Conservation (phyloP, 257 asterid genomes). For the Solanum tacnaense region DNA sequence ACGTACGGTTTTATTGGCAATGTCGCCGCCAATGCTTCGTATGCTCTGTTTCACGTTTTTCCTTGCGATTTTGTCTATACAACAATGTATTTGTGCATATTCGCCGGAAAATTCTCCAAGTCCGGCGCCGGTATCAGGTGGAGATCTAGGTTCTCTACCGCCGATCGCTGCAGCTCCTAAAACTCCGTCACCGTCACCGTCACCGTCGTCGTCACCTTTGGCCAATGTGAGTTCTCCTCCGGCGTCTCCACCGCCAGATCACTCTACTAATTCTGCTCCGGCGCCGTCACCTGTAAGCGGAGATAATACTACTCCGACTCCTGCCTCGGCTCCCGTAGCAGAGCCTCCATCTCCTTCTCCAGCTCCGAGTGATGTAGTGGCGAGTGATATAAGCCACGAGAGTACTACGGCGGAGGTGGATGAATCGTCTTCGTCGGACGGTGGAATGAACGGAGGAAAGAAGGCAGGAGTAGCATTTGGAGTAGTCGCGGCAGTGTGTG, state of each 20-base stretch:
- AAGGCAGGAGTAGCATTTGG: slow-evolving; percentile 69
- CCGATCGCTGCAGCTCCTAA: slow-evolving; percentile 16
- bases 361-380: slow-evolving; percentile 11
- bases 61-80: slow-evolving; percentile 6
- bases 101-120: slow-evolving; percentile 21
- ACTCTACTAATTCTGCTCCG: neutral
- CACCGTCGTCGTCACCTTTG: neutral
- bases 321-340: neutral
- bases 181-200: neutral
- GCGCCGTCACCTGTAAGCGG: neutral
- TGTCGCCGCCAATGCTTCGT: neutral
- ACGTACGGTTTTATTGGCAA: neutral
- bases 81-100: slow-evolving; percentile 14
- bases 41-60: slow-evolving; percentile 9
- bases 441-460: slow-evolving; percentile 40
- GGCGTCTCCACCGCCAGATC: slow-evolving; percentile 15
- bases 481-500: slow-evolving; percentile 33
- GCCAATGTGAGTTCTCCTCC: slow-evolving; percentile 9
- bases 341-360: slow-evolving; percentile 26
- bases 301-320: neutral
- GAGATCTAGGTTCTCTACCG: slow-evolving; percentile 13
- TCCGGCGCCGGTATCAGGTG: slow-evolving; percentile 34
- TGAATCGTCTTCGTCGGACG: slow-evolving; percentile 5
- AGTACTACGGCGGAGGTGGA: slow-evolving; percentile 3
- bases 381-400: slow-evolving; percentile 10